Base-by-base conservation (phyloP, 768 basidiomycete genomes). In the Mycena galericulata region DNA sequence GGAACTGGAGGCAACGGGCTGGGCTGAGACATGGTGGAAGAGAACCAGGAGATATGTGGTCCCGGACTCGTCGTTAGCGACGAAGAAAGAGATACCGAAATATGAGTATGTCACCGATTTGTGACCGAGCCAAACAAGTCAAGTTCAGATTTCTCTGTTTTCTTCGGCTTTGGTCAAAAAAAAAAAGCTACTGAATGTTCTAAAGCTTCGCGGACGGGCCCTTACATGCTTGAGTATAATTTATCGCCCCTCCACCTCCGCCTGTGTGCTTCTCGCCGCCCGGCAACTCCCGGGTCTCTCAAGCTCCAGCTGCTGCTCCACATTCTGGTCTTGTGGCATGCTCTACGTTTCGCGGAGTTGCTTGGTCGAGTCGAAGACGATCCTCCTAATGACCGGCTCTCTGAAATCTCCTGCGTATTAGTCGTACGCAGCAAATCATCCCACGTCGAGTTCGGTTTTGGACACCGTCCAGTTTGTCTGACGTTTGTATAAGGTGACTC, bases 1-100 rank as follows among this genome's bases (percentile, higher is more conserved):
- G 84, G 81, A 15, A 79, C 78, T 15, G 82, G 79, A 20, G 85
- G 82, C 22, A 82, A 73, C 26, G n/a, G 67, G 64, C 32, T 68
- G 26, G 70, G 47, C n/a, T 68, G 66, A 18, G 62, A 68, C 70
- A 72, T 72, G 56, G 62, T 43, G 46, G 51, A 29, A 62, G 62
- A 64, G 27, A 24, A 56, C 12, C 5, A 24, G 7, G 10, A 29
- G 10, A 22, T 40, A 53, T 22, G n/a, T n/a, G 26, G 2, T 40
- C 61, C 27, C 29, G 18, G 53, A 47, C 17, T 26, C 38, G 66
- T 61, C 22, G 65, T 59, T 29, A 41, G 45, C 54, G 55, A 41
- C 55, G 55, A 40, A 43, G 55, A 41, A 64, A 55, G 62, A 30
- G 27, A 46, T 54, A 43, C 17, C 59, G 59, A 47, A 27, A 18